Base-by-base conservation (phyloP, 2,329 filamentous ascomycete species). In the Hypomyces rosellus region DNA sequence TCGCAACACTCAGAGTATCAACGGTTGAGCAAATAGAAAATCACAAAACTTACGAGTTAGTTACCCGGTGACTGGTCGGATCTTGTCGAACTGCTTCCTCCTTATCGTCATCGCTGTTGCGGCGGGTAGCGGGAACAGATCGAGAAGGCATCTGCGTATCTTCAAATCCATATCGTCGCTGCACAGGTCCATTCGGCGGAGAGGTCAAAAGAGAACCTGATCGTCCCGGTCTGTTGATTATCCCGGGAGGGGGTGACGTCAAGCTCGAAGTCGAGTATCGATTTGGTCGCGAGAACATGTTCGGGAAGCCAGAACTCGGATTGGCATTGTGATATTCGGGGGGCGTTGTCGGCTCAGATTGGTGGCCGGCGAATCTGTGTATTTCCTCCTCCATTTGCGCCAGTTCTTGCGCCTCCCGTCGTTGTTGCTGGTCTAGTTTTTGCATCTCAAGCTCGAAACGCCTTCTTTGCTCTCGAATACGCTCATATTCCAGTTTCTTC, bases 291-390 rank as follows among this genome's bases (percentile, higher is more conserved):
- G 89, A 89, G 64, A 93, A 88, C 58, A 87, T 83, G 61, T 83
- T 84, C 50, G 87, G 84, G 62, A 95, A 92, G 40, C 85, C 85
- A 54, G 81, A 75, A 51, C 72, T 82, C 57, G 45, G 40, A 18
- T 14, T 8, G 41, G 52, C 39, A 38, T 95, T 89, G 60, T 84
- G 85, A 67, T 93, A 92, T 68, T 97, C 93, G 33, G 93, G 93
- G 18, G 93, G 93, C 18, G 93, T 99, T 2, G 93, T 96, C 14
- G 93, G 93, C 71, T 97, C 92, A 60, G 89, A 96, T 65, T 95
- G 88, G 61, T 91, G 87, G 48, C 88, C 88, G 54, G 82, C 76
- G 54, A 76, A 70, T 61, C 76, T 65, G 52, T 77, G 76, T 51
- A 95, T 77, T 59, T 93, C 88, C 59, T 89, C 85, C 62, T 90